phyloP scores from a whole-genome alignment of 2,329 filamentous ascomycete genomes.

The Metarhizium anisopliae region DNA sequence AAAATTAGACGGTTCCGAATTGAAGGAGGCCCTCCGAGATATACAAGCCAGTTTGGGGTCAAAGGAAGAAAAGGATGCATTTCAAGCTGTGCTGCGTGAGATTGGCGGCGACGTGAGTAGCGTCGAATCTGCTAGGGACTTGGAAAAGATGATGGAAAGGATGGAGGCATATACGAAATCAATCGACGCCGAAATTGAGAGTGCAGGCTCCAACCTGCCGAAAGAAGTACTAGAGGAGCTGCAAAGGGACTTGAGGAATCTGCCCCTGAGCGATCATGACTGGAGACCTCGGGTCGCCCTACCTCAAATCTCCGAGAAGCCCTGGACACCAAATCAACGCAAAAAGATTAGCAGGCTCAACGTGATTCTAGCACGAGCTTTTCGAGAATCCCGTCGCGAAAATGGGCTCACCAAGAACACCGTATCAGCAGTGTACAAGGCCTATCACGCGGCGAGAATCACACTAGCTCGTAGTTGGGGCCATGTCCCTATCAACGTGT shows the following conservation, averaged over 20 bases:
- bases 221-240: constrained; percentile 24
- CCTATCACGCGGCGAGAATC: constrained; percentile 37
- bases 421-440: constrained; percentile 36
- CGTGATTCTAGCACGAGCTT: constrained; percentile 17
- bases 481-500: constrained; percentile 49
- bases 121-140: constrained; percentile 22
- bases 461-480: constrained; percentile 37
- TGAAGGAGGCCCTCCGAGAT: constrained; percentile 26
- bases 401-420: constrained; percentile 22
- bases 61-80: constrained; percentile 23
- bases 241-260: constrained; percentile 17
- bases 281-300: constrained; percentile 14
- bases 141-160: constrained; percentile 24
- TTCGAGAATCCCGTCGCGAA: constrained; percentile 18
- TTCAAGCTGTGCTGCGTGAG: constrained; percentile 25
- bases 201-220: constrained; percentile 21
- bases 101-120: constrained; percentile 22
- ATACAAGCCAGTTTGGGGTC: constrained; percentile 29
- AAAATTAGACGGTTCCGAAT: constrained; percentile 24
- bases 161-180: constrained; percentile 26
- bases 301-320: constrained; percentile 27
- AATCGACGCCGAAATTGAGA: constrained; percentile 26
- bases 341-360: constrained; percentile 30
- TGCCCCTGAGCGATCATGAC: constrained; percentile 15
- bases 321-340: constrained; percentile 28